Evolutionary conservation across 1,284 basidiomycete species (phyloP).

Genomic region (Fistulina hepatica): DNA sequence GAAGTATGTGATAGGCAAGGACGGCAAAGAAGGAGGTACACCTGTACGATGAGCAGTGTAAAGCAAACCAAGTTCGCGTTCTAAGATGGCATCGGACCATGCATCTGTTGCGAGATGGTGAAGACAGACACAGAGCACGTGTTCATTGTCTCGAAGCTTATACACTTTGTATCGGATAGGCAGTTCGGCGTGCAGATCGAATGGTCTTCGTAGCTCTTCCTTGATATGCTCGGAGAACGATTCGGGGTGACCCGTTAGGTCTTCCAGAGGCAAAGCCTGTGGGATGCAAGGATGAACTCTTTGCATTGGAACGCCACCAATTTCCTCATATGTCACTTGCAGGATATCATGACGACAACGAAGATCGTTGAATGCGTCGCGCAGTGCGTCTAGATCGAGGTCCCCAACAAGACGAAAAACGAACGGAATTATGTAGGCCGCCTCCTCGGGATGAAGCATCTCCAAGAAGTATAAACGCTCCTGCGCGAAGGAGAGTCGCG

Average conservation of each 20-base stretch:
- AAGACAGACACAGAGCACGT: not conserved
- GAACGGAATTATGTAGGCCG: not conserved
- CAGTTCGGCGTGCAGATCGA: not conserved
- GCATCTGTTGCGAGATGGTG: not conserved
- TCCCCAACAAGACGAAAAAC: not conserved
- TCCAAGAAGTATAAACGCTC: slow-evolving; percentile 1
- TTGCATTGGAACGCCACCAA: not conserved
- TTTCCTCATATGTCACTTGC: not conserved
- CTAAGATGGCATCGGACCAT: not conserved
- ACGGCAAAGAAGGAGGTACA: not conserved
- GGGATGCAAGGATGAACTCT: not conserved
- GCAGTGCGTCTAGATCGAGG: not conserved
- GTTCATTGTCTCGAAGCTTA: not conserved
- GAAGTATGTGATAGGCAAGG: not conserved
- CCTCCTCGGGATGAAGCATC: not conserved
- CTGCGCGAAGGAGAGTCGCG: not conserved
- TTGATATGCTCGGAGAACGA: too few relatives aligned
- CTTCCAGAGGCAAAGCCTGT: not conserved
- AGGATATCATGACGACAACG: not conserved
- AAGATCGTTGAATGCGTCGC: not conserved
- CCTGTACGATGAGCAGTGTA: not conserved
- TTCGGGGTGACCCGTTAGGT: not conserved
- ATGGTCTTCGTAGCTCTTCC: not conserved
- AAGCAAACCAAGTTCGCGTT: not conserved
- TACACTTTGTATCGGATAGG: not conserved